Evolutionary conservation across 2,329 filamentous ascomycete species (phyloP), one percentile per base, ranked within the genome.

Genomic region (Fusarium goolgardi): DNA sequence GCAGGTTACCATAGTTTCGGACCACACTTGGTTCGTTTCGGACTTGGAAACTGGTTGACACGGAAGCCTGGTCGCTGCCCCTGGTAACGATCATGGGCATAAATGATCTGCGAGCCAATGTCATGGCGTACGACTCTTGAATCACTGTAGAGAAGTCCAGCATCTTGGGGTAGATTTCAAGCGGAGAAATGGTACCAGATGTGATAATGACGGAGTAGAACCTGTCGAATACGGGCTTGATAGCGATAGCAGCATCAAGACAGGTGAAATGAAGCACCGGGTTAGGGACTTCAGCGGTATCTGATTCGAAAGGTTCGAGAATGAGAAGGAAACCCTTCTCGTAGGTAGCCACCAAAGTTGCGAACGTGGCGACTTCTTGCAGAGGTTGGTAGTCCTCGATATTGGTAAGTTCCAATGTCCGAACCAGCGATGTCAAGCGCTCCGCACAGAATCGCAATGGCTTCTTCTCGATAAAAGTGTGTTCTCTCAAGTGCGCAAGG

Each of bases 111-210:
- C 96, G 88, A 3, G 95, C 95, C 8, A 99, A 86, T 1, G 96
- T 98, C 94, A 99, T 99, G 67, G 89, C 90, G 81, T 99, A 99
- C 0, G 96, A 99, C 78, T 99, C 94, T 76, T 98, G 94, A 5
- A 98, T 91, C 1, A 98, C 94, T 2, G 94, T 93, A 12, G 86
- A 86, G 80, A 99, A 99, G 54, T 93, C 91, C 27, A 99, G 89
- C 94, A 99, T 99, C 76, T 97, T 97, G 0, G 96, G 96, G 75
- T 99, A 99, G 91, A 99, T 99, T 77, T 99, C 96, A 5, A 99
- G 81, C 1, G 96, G 96, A 2, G 96, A 98, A 64, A 99, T 93
- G 3, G 96, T 99, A 67, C 96, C 96, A 0, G 96, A 98, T 0
- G 96, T 99, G 77, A 99, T 98, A 75, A 99, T 97, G 69, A 99